Percentiles rank a stretch among this genome's conserved stretches.
Conservation (phyloP, 2,329 filamentous ascomycete genomes). For the Neopestalotiopsis sp. region DNA sequence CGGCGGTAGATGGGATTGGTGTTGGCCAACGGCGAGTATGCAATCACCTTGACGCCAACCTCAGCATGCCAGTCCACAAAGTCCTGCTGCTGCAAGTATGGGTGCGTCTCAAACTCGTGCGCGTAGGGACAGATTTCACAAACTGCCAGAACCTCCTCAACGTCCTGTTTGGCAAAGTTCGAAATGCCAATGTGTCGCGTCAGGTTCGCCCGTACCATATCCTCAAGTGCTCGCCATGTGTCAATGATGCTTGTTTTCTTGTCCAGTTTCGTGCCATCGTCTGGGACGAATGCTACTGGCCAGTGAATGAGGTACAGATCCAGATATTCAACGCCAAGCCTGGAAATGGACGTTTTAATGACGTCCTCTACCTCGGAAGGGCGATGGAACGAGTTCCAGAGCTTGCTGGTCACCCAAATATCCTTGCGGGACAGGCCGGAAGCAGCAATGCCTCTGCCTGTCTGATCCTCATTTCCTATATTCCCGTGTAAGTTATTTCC, state of each 20-base stretch:
- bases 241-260: slow-evolving; percentile 36
- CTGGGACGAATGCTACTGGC: slow-evolving; percentile 41
- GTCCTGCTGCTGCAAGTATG: slow-evolving; percentile 55
- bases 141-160: slow-evolving; percentile 44
- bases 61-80: slow-evolving; percentile 50
- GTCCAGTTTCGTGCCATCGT: slow-evolving; percentile 32
- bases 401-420: slow-evolving; percentile 53
- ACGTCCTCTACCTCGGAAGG: slow-evolving; percentile 45
- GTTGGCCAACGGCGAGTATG: slow-evolving; percentile 57
- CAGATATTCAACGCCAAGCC: slow-evolving; percentile 53
- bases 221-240: slow-evolving; percentile 65
- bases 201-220: slow-evolving; percentile 55
- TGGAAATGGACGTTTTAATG: slow-evolving; percentile 50
- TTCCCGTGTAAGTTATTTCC: slow-evolving; percentile 8
- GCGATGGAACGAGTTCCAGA: slow-evolving; percentile 37
- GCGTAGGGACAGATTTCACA: slow-evolving; percentile 56
- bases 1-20: slow-evolving; percentile 51
- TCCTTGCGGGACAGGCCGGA: slow-evolving; percentile 55
- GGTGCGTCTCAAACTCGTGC: slow-evolving; percentile 63
- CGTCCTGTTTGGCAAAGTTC: slow-evolving; percentile 57
- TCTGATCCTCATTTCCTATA: slow-evolving; percentile 51
- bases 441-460: slow-evolving; percentile 51
- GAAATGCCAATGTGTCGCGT: slow-evolving; percentile 65
- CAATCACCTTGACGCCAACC: slow-evolving; percentile 47
- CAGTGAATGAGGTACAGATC: slow-evolving; percentile 58